phyloP scores from a whole-genome alignment of 2,329 filamentous ascomycete species.

The Fusarium albidum region DNA sequence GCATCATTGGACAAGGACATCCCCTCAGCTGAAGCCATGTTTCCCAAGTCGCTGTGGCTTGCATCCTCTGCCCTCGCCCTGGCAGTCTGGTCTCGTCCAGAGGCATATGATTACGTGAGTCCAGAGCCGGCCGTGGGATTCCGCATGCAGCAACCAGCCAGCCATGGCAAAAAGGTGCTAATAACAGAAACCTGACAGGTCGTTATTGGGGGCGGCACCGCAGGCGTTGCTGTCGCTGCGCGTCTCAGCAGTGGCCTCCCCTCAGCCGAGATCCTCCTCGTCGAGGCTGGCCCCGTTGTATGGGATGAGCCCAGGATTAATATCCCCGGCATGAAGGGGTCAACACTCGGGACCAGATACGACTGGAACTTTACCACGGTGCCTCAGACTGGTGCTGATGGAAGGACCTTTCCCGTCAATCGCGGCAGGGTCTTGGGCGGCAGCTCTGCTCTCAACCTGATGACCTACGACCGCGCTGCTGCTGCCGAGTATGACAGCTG shows the following conservation, averaged over 20 bases:
- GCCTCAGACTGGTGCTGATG: slow-evolving; percentile 49
- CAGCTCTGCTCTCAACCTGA: slow-evolving; percentile 42
- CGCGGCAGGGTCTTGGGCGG: slow-evolving; percentile 60
- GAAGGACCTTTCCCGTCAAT: slow-evolving; percentile 51
- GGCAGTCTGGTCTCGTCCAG: slow-evolving; percentile 24
- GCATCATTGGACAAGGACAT: neutral
- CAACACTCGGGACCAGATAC: slow-evolving; percentile 37
- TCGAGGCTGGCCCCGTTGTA: slow-evolving; percentile 42
- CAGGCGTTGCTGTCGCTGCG: slow-evolving; percentile 44
- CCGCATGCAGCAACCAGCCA: neutral
- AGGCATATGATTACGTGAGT: slow-evolving; percentile 34
- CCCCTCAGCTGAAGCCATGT: slow-evolving; percentile 13
- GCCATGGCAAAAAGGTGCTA: slow-evolving; percentile 24
- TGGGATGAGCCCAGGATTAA: slow-evolving; percentile 44
- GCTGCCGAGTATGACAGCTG: slow-evolving; percentile 49
- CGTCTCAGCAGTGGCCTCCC: slow-evolving; percentile 45
- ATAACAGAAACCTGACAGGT: slow-evolving; percentile 25
- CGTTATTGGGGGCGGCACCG: slow-evolving; percentile 47
- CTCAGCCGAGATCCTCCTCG: slow-evolving; percentile 39
- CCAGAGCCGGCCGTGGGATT: neutral
- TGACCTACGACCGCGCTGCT: slow-evolving; percentile 48
- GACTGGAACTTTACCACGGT: slow-evolving; percentile 56
- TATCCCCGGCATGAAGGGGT: slow-evolving; percentile 43
- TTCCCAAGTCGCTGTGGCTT: slow-evolving; percentile 27
- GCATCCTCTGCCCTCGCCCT: slow-evolving; percentile 22